These are phyloP conservation scores for Euphrasia arctica DNA, from an alignment of 305 asterid genomes.

Conservation along the genomic window DNA sequence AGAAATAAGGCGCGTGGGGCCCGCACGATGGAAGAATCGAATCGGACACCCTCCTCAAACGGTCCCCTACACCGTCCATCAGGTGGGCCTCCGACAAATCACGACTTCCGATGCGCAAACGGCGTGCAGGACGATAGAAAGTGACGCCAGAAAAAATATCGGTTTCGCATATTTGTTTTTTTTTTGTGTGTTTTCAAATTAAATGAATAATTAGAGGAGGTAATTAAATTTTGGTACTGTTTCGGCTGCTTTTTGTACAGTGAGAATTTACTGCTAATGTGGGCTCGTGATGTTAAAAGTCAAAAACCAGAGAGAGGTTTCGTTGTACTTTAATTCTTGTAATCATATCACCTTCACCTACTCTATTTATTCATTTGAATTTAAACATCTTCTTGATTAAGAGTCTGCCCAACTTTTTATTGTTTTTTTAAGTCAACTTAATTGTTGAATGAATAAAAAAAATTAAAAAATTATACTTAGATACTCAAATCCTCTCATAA, in stretches of 20 bases:
- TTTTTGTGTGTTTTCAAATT: too few relatives aligned
- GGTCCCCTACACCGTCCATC: slow-evolving; percentile 20
- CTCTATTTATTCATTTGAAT: neutral
- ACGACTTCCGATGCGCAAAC: slow-evolving; percentile 22
- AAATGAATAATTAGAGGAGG: too few relatives aligned
- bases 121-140: slow-evolving; percentile 27
- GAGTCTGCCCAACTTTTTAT: neutral
- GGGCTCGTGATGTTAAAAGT: slow-evolving; percentile 18
- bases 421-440: too few relatives aligned
- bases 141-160: neutral
- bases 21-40: neutral
- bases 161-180: too few relatives aligned
- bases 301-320: slow-evolving; percentile 23
- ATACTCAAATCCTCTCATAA: too few relatives aligned
- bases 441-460: too few relatives aligned
- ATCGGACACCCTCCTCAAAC: neutral
- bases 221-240: neutral
- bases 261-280: neutral
- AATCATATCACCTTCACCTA: slow-evolving; percentile 26
- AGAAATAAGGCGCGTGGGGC: neutral
- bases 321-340: slow-evolving; percentile 23
- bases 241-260: neutral
- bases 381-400: too few relatives aligned
- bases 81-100: neutral
- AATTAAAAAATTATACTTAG: too few relatives aligned